A percentile compares a stretch with the other conserved stretches of the same genome.
Evolutionary conservation across 2,329 filamentous ascomycete species (phyloP).

Genomic region (Talaromyces sp.): DNA sequence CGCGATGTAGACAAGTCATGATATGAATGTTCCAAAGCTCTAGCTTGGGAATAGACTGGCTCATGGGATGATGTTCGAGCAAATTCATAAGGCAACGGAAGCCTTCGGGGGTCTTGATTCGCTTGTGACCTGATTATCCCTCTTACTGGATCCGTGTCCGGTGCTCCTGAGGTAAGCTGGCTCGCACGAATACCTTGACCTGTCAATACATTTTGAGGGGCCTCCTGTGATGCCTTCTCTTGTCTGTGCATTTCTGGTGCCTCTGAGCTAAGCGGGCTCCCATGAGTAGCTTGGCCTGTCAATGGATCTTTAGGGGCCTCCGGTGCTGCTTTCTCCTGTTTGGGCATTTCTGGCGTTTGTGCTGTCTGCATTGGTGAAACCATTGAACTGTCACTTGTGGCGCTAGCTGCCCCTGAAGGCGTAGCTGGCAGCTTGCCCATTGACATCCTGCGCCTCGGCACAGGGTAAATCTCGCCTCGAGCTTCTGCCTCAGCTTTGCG

Average conservation of each 20-base stretch:
- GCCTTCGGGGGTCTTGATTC: conserved; percentile 11
- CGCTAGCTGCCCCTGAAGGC: conserved; percentile 28
- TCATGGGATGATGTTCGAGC: conserved; percentile 5
- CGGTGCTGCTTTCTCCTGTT: conserved; percentile 15
- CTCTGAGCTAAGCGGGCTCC: background rate
- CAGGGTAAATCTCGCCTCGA: conserved; percentile 36
- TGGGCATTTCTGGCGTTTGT: conserved; percentile 17
- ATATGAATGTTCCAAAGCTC: conserved; percentile 2
- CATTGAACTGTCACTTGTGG: conserved; percentile 19
- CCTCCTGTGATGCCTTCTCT: conserved; percentile 15
- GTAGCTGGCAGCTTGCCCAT: conserved; percentile 27
- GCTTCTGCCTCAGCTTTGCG: conserved; percentile 35
- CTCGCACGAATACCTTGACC: background rate
- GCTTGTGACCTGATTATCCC: conserved; percentile 15
- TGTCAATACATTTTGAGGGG: background rate
- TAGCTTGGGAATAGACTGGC: conserved; percentile 1
- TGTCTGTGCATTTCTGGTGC: conserved; percentile 17
- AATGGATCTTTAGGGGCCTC: conserved; percentile 1
- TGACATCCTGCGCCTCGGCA: conserved; percentile 24
- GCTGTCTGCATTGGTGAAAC: conserved; percentile 19
- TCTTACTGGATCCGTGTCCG: conserved; percentile 13
- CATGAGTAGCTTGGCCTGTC: background rate
- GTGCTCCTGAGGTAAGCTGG: background rate
- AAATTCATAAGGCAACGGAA: conserved; percentile 13
- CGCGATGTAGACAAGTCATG: background rate